Conservation (phyloP, 805 yeast species). For the Barnettozyma pratensis region DNA sequence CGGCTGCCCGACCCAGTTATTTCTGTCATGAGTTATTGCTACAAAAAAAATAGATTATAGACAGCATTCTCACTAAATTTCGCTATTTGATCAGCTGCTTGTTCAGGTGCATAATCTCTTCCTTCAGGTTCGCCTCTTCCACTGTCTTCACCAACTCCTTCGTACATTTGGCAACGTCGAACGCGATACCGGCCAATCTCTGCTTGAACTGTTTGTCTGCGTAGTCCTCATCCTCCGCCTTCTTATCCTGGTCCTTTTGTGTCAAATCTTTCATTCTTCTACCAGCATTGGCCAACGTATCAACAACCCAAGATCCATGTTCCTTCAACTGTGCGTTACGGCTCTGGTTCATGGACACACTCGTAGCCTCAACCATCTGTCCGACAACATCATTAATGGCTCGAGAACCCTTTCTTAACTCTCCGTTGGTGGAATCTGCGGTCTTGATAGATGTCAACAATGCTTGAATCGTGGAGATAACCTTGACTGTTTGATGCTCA, state of each 20-base stretch:
- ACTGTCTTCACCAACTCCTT: conserved; percentile 94
- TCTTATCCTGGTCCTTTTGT: conserved; percentile 23
- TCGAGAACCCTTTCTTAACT: conserved; percentile 61
- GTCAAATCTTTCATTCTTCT: conserved; percentile 76
- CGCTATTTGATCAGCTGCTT: conserved; percentile 35
- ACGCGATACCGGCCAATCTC: conserved; percentile 91
- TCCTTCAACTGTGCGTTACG: conserved; percentile 80
- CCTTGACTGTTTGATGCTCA: conserved; percentile 91
- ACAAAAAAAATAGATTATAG: too few relatives aligned
- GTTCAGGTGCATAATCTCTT: conserved; percentile 78
- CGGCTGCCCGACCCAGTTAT: too few relatives aligned
- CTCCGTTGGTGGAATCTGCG: conserved; percentile 72
- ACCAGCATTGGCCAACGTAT: conserved; percentile 78
- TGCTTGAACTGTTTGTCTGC: conserved; percentile 91
- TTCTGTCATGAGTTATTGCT: too few relatives aligned
- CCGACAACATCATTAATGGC: conserved; percentile 76
- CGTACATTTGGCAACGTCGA: conserved; percentile 94
- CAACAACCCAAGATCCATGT: conserved; percentile 89
- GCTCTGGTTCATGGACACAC: conserved; percentile 81
- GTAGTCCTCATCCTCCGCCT: conserved; percentile 48
- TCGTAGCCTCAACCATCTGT: conserved; percentile 88
- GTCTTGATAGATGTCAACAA: conserved; percentile 71
- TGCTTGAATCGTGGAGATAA: conserved; percentile 83
- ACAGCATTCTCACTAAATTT: too few relatives aligned
- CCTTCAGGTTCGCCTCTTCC: conserved; percentile 86